phyloP scores from a whole-genome alignment of 1,284 basidiomycete species.

The Anthracocystis walkeri region DNA sequence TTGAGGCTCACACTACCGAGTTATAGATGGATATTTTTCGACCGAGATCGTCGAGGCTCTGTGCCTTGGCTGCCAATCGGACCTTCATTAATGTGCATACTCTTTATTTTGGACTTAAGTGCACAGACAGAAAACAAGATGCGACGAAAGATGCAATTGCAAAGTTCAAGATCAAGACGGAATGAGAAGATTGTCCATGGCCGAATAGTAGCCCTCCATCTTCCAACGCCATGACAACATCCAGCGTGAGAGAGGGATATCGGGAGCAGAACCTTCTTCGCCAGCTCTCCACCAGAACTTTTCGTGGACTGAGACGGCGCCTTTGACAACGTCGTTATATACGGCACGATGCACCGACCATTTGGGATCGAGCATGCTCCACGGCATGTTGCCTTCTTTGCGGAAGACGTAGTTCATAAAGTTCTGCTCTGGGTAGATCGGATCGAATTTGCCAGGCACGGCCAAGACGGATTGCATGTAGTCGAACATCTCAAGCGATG shows the following conservation, averaged over 20 bases:
- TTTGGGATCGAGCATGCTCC: background rate
- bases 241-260: background rate
- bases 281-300: background rate
- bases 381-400: conserved; percentile 1
- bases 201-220: conserved; percentile 1
- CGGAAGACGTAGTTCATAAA: conserved; percentile 12
- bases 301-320: background rate
- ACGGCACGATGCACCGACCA: background rate
- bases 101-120: too few relatives aligned
- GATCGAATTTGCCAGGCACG: background rate
- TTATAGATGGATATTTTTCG: too few relatives aligned
- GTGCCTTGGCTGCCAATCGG: too few relatives aligned
- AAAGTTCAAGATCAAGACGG: background rate
- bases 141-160: too few relatives aligned
- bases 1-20: too few relatives aligned
- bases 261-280: background rate
- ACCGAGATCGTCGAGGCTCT: too few relatives aligned
- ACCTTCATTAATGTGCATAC: too few relatives aligned
- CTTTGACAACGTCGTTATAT: background rate
- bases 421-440: conserved; percentile 1
- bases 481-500: background rate
- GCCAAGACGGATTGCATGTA: conserved; percentile 1
- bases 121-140: too few relatives aligned
- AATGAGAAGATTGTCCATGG: background rate
- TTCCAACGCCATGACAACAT: background rate